Base-by-base conservation (phyloP, 2,329 filamentous ascomycete species). In the Colletotrichum camelliae region DNA sequence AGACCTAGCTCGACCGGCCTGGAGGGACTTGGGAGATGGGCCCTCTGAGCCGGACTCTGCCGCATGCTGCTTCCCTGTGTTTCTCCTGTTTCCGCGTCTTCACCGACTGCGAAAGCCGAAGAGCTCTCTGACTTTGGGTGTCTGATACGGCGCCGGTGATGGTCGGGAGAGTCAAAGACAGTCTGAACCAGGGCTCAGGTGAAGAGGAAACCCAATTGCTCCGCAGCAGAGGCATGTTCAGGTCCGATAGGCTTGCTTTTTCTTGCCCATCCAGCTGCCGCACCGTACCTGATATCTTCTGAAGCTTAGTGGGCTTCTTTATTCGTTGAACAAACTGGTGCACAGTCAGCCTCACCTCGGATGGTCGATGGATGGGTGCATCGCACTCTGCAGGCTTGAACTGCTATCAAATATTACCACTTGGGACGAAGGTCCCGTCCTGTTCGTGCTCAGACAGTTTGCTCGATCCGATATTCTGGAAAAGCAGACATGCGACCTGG, bases 381-480 rank as follows among this genome's bases (percentile, higher is more conserved):
- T 37, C 21, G 67, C 43, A 27, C 27, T 60, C 33, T 64, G 43
- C n/a, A 60, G 64, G n/a, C 52, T 57, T 58, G n/a, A 48, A 35
- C 15, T 43, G 27, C 13, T 69, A 33, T 43, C 70, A 60, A 61
- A 58, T 65, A 69, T 74, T 74, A 58, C 18, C 67, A 29, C 48
- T 66, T 60, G 43, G 52, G 70, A 68, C 37, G 61, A 62, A 48
- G 43, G 43, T 48, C 43, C n/a, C 27, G 21, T 48, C 68, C 29
- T 18, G 33, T 29, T 31, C 39, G 37, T 43, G 29, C 21, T 29
- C 57, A 64, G 39, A 37, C 60, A 70, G 39, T 43, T 29, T 21
- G 15, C 29, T 55, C 43, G 24, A 65, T 75, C 73, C 58, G 70
- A 69, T 60, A 35, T 76, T n/a, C 35, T 65, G 64, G 70, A 52